Evolutionary conservation across 2,329 filamentous ascomycete species (phyloP).

Genomic region (Hymenoscyphus scutula): DNA sequence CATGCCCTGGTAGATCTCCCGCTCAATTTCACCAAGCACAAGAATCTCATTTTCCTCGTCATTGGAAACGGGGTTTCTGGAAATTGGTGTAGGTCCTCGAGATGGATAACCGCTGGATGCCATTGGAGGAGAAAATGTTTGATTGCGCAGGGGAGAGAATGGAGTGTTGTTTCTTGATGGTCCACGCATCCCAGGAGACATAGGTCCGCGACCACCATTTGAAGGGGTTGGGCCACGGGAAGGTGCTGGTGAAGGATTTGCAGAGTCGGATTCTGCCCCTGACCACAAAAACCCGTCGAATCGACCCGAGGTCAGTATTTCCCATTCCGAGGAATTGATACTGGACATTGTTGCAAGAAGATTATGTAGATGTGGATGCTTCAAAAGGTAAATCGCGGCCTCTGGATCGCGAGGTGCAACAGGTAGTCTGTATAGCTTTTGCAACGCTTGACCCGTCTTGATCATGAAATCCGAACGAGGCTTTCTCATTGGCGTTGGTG

Average conservation of each 20-base stretch:
- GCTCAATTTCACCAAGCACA: conserved; percentile 84
- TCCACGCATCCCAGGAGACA: too few species aligned
- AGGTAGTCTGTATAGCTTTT: conserved; percentile 77
- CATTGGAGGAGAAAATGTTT: conserved; percentile 33
- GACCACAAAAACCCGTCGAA: conserved; percentile 97
- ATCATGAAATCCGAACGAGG: conserved; percentile 70
- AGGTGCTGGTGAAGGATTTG: conserved; percentile 41
- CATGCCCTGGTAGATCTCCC: conserved; percentile 92
- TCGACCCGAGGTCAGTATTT: conserved; percentile 87
- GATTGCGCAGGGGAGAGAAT: conserved; percentile 32
- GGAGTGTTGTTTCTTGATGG: conserved; percentile 34
- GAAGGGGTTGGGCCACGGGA: conserved; percentile 56
- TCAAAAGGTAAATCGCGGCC: conserved; percentile 79
- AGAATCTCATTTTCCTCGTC: conserved; percentile 94
- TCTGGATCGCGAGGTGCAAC: conserved; percentile 79
- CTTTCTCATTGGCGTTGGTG: conserved; percentile 66
- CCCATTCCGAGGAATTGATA: conserved; percentile 92
- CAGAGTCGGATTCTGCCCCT: conserved; percentile 58
- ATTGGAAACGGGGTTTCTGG: conserved; percentile 68
- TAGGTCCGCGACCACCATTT: conserved; percentile 38
- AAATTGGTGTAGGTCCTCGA: conserved; percentile 56
- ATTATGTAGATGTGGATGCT: conserved; percentile 77
- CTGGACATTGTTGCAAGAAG: conserved; percentile 83
- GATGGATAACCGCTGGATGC: conserved; percentile 38
- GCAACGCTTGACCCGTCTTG: conserved; percentile 74